Evolutionary conservation across 2,329 filamentous ascomycete species (phyloP), one percentile per base, ranked within the genome.

Genomic region (Dactylellina parvicollis): DNA sequence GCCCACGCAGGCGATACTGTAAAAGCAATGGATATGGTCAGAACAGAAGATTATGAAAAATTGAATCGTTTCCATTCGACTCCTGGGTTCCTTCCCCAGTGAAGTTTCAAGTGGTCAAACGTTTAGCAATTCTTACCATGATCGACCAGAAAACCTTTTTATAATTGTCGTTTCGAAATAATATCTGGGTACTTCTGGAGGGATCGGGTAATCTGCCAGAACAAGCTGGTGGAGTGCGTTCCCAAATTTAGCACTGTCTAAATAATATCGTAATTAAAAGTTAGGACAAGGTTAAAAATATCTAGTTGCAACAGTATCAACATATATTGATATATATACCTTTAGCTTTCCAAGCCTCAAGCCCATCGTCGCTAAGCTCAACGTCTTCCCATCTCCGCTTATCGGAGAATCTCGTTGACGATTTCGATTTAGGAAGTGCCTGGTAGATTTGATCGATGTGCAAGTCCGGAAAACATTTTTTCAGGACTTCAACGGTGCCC

Each of bases 121-220:
- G n/a, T n/a, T n/a, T n/a, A n/a, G n/a, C n/a, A n/a, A n/a, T n/a
- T n/a, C 40, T 44, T 22, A 44, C 40, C 16, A 2, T 20, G 18
- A 8, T 5, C 4, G 9, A 22, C 16, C 40, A 2, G 4, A 5
- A 5, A 44, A 7, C 22, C 4, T 5, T 18, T 3, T 44, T n/a
- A 9, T 7, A 4, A 32, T 16, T n/a, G 22, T 10, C 5, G n/a
- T 22, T 50, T 50, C 46, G 30, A 50, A 50, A 14, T 50, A 50
- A n/a, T 50, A 50, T 30, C 46, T 50, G 7, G 22, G 2, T 22
- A 3, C 4, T 10, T 14, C 26, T 10, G 20, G 20, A 16, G 20
- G 46, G 3, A 50, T 50, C n/a, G 46, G 46, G 20, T 50, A 16
- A n/a, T 50, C 46, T 8, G 46, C 30, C n/a, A 50, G 18, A 20